phyloP scores from a whole-genome alignment of 345 rosid genomes.

The Citrus trifoliata region DNA sequence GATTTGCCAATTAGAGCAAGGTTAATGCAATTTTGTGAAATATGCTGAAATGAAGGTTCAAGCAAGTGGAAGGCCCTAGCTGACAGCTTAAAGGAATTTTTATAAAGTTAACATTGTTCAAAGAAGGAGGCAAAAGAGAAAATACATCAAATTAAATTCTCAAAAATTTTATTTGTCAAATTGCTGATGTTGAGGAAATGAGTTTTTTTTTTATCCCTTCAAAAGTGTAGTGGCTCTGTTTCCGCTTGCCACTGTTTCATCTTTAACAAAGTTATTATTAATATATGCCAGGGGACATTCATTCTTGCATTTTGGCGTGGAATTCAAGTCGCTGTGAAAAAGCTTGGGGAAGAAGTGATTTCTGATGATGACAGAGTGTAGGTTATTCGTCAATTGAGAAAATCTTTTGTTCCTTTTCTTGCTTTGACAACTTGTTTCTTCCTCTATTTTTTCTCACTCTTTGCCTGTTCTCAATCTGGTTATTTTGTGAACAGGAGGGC shows the following conservation, averaged over 20 bases:
- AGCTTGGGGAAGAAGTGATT: slow-evolving; percentile 68
- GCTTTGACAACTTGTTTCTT: not conserved
- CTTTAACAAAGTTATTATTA: slow-evolving; percentile 3
- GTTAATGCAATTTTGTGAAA: not conserved
- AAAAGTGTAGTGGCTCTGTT: not conserved
- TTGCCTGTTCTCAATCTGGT: slow-evolving; percentile 3
- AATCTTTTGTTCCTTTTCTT: not conserved
- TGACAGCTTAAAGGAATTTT: not conserved
- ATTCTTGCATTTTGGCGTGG: slow-evolving; percentile 87
- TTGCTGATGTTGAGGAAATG: not conserved
- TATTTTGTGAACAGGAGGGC: slow-evolving; percentile 49
- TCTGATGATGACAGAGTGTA: slow-evolving; percentile 85
- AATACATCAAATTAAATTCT: not conserved
- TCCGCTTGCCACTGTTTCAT: not conserved
- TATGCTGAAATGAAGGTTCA: not conserved
- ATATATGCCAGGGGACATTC: slow-evolving; percentile 71
- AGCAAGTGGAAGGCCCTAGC: not conserved
- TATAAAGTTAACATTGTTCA: not conserved
- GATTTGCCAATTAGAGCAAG: not conserved
- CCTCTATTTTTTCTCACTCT: not conserved
- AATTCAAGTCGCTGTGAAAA: slow-evolving; percentile 89
- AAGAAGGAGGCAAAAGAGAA: not conserved
- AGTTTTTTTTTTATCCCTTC: not conserved
- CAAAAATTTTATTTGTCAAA: not conserved
- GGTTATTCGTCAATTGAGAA: slow-evolving; percentile 22